Evolutionary conservation across 2,329 filamentous ascomycete genomes (phyloP), one percentile per base, ranked within the genome.

Genomic region (Talaromyces amestolkiae): DNA sequence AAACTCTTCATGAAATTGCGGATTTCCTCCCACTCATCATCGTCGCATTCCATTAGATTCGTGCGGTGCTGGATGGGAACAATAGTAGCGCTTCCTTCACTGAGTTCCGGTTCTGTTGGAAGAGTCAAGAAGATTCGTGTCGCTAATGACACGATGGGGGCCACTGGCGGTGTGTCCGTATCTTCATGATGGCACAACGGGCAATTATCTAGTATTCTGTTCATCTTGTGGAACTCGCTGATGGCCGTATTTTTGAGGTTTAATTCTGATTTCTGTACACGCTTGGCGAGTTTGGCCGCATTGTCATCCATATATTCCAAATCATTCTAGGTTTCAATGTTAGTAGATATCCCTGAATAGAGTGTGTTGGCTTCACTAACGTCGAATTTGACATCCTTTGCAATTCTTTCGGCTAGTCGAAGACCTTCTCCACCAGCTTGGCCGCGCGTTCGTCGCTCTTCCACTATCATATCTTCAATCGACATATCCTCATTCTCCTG

Each of bases 1-100:
- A 99, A 84, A 66, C 88, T 91, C 81, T 99, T 99, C 94, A 98
- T 98, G 75, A 99, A 99, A 77, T 99, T 99, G 70, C 95, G 91
- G 6, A 99, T 89, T 78, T 99, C 95, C 75, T 99, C 95, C 96
- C 96, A 99, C 76, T 99, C 95, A 74, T 99, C 95, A 74, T 99
- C 94, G 77, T 98, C 94, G 77, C 95, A 99, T 77, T 97, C 94
- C n/a, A 99, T 82, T 0, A 99, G 86, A 76, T 98, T 99, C 27
- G 84, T 88, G 61, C 89, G 89, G 76, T 99, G 95, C 70, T 93
- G 87, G 24, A 95, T 87, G 6, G 95, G 95, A 3, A 93, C 92
- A 68, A 99, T 95, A 65, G 95, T 89, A 7, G 93, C 91, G 58
- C 93, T 90, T 54, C 92, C 92, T 59, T 91, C 85, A 70, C 87